These are phyloP conservation scores for Russula earlei DNA, from an alignment of 768 basidiomycete genomes.

Conservation along the genomic window DNA sequence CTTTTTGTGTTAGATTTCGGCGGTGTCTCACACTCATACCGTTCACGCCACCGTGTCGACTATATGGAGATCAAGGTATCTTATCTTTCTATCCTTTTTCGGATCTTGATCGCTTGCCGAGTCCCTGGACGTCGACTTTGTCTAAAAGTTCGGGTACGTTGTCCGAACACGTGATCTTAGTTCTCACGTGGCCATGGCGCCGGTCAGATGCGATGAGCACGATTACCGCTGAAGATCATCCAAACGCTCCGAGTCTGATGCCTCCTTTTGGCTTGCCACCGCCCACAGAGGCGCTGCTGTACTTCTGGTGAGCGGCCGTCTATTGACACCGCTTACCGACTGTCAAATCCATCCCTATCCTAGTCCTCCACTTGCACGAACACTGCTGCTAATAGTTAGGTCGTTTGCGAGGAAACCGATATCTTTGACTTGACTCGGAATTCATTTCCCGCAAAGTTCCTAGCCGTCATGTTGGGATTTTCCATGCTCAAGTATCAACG, in stretches of 20 bases:
- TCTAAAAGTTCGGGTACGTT: no score
- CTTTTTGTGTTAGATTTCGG: neutral
- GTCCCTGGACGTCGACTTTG: neutral
- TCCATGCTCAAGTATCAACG: neutral
- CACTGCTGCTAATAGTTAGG: slow-evolving; percentile 4
- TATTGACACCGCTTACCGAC: neutral
- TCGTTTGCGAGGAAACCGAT: neutral
- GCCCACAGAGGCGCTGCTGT: neutral
- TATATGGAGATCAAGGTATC: neutral
- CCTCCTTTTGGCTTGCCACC: neutral
- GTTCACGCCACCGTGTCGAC: neutral
- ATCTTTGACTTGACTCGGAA: neutral
- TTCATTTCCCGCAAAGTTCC: neutral
- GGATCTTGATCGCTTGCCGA: neutral
- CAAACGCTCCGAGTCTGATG: neutral
- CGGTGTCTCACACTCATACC: neutral
- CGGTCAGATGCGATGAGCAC: neutral
- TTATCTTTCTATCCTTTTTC: neutral
- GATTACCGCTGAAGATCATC: neutral
- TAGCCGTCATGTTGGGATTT: neutral
- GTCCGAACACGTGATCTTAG: no score
- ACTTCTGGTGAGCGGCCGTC: neutral
- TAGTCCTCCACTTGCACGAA: neutral
- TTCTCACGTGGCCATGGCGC: neutral
- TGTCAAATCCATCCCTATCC: neutral